Base-by-base conservation (phyloP, 441 rosid species). In the Erodium texanum region DNA sequence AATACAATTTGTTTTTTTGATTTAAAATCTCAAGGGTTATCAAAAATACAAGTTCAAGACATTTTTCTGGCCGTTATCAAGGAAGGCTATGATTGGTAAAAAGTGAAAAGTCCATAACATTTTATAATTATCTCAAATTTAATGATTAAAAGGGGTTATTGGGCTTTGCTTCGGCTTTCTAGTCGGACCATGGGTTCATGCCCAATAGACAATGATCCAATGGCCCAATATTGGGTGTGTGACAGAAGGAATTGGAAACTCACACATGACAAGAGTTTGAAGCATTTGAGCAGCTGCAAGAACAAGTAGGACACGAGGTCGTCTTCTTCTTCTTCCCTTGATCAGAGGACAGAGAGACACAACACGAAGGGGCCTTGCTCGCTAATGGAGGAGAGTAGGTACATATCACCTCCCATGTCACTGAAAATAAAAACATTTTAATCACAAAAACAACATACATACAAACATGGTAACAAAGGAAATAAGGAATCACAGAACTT, bases 321-420 rank as follows among this genome's bases (percentile, higher is more conserved):
- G 24, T 27, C 29, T 27, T 27, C 29, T 27, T 56, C 62, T 56
- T 56, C 62, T 16, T 56, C 62, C 27, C 27, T 56, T 56, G 24
- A 56, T 19, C 24, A 20, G 24, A 56, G 62, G 62, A 54, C 61
- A 54, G 23, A 54, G 61, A 56, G 12, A 56, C 62, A 20, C 62
- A 54, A 56, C 62, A 20, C 24, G 24, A 56, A 56, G 62, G 62
- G 24, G 10, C 62, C 62, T 56, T 56, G 24, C 62, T 56, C 24
- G 62, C 62, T 5, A 56, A 20, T 56, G 62, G 62, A 18, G 59
- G 59, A 18, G 24, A 19, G 27, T 19, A 56, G 62, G 62, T 19
- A 20, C 62, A 19, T 0, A 19, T 22, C 62, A 19, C 62, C 62
- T 56, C 62, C 62, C 62, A 56, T 56, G 62, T 56, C 62, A 20